Conservation (phyloP, 2,329 filamentous ascomycete genomes). For the Xylariaceae sp. region DNA sequence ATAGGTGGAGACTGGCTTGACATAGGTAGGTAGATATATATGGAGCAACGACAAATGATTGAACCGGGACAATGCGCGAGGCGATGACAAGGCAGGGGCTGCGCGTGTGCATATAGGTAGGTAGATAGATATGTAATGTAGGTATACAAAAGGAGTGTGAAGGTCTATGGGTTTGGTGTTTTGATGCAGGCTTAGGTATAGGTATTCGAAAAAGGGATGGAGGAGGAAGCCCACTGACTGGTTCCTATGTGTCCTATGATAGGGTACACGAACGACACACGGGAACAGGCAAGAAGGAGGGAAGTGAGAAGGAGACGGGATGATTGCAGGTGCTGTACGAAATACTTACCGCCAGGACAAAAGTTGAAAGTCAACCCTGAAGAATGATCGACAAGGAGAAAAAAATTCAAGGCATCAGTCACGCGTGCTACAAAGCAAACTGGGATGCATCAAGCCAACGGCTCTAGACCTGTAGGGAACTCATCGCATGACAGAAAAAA, state of each 20-base stretch:
- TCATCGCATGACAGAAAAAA: background rate
- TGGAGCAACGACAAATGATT: background rate
- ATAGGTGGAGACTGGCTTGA: conserved; percentile 15
- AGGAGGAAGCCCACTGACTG: background rate
- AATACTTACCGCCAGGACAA: background rate
- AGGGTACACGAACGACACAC: background rate
- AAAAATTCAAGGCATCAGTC: background rate
- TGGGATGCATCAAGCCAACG: background rate
- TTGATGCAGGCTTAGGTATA: background rate
- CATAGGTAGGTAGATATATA: conserved; percentile 4
- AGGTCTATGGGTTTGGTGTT: conserved; percentile 6
- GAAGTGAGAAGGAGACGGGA: conserved; percentile 1
- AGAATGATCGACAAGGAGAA: background rate
- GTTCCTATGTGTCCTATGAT: background rate
- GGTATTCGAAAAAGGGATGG: background rate
- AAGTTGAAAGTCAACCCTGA: background rate
- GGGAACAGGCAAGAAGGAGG: conserved; percentile 7
- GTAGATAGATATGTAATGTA: background rate
- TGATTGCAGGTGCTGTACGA: background rate
- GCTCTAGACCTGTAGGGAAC: background rate
- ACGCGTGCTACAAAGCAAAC: background rate
- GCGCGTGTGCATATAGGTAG: background rate
- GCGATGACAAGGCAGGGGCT: conserved; percentile 1
- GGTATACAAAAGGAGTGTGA: background rate
- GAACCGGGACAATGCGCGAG: conserved; percentile 11